phyloP scores from a whole-genome alignment of 31 red algal species.

The Porphyra umbilicalis region DNA sequence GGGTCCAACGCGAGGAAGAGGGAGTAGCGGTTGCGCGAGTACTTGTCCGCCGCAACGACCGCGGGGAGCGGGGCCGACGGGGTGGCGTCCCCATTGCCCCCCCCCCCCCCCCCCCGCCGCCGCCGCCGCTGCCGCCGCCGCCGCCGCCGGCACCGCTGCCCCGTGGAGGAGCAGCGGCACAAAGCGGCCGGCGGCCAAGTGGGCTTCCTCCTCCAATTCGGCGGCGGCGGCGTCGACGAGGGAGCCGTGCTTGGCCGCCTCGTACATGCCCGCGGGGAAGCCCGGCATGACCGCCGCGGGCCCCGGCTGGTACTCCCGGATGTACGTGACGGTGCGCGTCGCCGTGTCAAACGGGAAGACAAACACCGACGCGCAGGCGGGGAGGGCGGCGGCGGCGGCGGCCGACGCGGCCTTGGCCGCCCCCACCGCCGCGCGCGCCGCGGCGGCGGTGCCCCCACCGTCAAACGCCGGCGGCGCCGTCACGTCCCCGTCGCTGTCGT shows the following conservation, averaged over 20 bases:
- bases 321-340: constrained; percentile 11
- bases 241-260: constrained; percentile 25
- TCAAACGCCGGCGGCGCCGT: background rate
- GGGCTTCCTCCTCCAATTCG: constrained; percentile 71
- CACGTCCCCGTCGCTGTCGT: background rate
- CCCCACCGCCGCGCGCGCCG: background rate
- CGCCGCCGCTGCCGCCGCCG: background rate
- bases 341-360: constrained; percentile 53
- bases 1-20: constrained; percentile 60
- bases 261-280: constrained; percentile 67
- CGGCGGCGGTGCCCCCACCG: background rate
- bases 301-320: constrained; percentile 75
- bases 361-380: constrained; percentile 33
- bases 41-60: constrained; percentile 60
- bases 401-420: background rate
- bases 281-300: constrained; percentile 24
- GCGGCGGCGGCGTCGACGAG: constrained; percentile 30
- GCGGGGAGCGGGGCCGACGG: background rate
- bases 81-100: background rate
- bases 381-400: background rate
- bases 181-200: constrained; percentile 18
- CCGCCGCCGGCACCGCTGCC: background rate
- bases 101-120: background rate
- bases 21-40: constrained; percentile 38
- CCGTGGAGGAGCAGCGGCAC: constrained; percentile 4